Evolutionary conservation across 306 rosid genomes (phyloP), one percentile per base, ranked within the genome.

Genomic region (Gleditsia sinensis): DNA sequence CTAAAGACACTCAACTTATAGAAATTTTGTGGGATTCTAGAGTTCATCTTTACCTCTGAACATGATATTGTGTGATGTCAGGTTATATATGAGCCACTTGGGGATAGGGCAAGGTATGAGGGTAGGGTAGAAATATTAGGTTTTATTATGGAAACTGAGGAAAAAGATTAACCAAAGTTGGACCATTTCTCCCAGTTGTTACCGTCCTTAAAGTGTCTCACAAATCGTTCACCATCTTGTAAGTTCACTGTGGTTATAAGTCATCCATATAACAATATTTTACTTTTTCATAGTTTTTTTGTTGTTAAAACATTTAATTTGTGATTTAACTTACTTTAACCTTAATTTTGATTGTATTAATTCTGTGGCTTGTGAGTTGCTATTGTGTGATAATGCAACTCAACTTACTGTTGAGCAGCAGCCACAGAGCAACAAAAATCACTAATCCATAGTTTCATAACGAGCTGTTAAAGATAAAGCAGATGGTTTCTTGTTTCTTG

Each of bases 321-420:
- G 24, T n/a, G 27, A 45, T n/a, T 61, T 67, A 32, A 55, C 36
- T 9, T 33, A 23, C 55, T 36, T 50, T 27, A 50, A 14, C 34
- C 24, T 4, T n/a, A 33, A 42, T 24, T 72, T 42, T 67, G 19
- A 32, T 3, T 74, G 36, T 32, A 57, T n/a, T 59, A 69, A 61
- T 14, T 36, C 14, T 7, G 21, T 30, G 20, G 36, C 39, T 39
- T 25, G 37, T 27, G 49, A 45, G 60, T 57, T 67, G 25, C 51
- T 67, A 4, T 32, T 67, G 33, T 56, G 37, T 54, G 67, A 63
- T 53, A 42, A 42, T 42, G 28, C 67, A 53, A 68, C 58, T 13
- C 40, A 28, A 61, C 50, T 40, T 71, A 40, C 48, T 20, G 49
- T 45, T 51, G 19, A 39, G 77, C 53, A 53, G 65, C 49, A 39